Conservation (phyloP, 1,284 basidiomycete species). For the Ceratorhiza oryzae-sativae region DNA sequence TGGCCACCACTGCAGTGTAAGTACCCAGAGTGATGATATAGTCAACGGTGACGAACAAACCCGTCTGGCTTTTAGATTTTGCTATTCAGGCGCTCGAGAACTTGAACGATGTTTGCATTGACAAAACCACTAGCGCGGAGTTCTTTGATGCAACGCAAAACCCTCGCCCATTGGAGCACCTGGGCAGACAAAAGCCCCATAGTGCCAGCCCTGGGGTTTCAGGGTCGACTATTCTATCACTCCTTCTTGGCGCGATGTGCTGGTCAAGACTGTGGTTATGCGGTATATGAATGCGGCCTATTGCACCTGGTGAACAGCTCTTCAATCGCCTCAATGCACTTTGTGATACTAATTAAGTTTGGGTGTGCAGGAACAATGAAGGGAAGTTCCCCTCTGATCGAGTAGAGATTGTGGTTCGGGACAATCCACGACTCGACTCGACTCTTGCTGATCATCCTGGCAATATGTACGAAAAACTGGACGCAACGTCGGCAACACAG, state of each 20-base stretch:
- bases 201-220: not conserved
- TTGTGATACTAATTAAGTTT: not conserved
- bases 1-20: slow-evolving; percentile 83
- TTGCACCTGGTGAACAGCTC: slow-evolving; percentile 80
- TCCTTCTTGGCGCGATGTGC: slow-evolving; percentile 61
- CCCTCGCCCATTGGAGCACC: too few species aligned
- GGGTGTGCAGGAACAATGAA: not conserved
- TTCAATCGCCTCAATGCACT: not conserved
- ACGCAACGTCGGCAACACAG: not conserved
- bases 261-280: slow-evolving; percentile 77
- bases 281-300: slow-evolving; percentile 82
- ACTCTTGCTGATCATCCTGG: not conserved
- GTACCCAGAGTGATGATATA: not conserved
- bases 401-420: not conserved
- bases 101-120: slow-evolving; percentile 63
- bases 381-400: not conserved
- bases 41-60: not conserved
- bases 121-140: not conserved
- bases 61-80: slow-evolving; percentile 56
- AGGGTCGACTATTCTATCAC: slow-evolving; percentile 49
- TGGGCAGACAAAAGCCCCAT: too few species aligned
- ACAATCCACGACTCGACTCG: not conserved
- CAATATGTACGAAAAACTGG: not conserved
- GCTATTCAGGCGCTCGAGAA: slow-evolving; percentile 77
- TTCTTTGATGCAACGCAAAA: not conserved